Base-by-base conservation (phyloP, 352 stramenopile species). In the Phytophthora sp. region DNA sequence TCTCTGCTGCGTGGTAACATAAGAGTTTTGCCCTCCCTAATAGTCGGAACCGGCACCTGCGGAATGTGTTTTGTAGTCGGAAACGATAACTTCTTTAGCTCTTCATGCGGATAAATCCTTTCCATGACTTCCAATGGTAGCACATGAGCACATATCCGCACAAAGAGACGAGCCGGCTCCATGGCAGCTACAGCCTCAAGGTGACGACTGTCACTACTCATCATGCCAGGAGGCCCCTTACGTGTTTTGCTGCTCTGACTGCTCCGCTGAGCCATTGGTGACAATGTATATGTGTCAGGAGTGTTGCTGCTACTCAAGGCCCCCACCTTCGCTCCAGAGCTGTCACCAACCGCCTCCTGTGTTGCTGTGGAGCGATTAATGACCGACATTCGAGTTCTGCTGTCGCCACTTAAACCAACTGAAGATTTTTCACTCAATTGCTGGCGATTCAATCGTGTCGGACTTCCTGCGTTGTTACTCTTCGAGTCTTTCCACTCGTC, bases 291-390 rank as follows among this genome's bases (percentile, higher is more conserved):
- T 1, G 56, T 58, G 4, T 26, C 27, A 31, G 26, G 24, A 13
- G 24, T 18, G 18, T 49, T 44, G 18, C 41, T 69, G 30, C 20
- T 65, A 11, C 35, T 66, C 30, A 44, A 15, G 9, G 54, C 4
- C 6, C n/a, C 15, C 29, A 62, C 16, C 35, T 68, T 72, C 23
- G 21, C 33, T n/a, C 30, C 12, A 1, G 54, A 51, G 15, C 7
- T 66, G 26, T 13, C 63, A 18, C 55, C 51, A 12, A 78, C 71
- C 21, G 83, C 83, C 31, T 88, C 75, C 36, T 90, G 82, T 3
- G 82, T 85, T 18, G 79, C 80, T 12, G 76, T 91, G 0, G 82
- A 91, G 31, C 77, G 75, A 42, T 73, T 78, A 45, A 91, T 84
- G 8, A 91, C 80, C 0, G 82, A 91, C 16, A 52, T 71, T 46